Base-by-base conservation (phyloP, 2,329 filamentous ascomycete genomes). In the Aspergillus chevalieri region DNA sequence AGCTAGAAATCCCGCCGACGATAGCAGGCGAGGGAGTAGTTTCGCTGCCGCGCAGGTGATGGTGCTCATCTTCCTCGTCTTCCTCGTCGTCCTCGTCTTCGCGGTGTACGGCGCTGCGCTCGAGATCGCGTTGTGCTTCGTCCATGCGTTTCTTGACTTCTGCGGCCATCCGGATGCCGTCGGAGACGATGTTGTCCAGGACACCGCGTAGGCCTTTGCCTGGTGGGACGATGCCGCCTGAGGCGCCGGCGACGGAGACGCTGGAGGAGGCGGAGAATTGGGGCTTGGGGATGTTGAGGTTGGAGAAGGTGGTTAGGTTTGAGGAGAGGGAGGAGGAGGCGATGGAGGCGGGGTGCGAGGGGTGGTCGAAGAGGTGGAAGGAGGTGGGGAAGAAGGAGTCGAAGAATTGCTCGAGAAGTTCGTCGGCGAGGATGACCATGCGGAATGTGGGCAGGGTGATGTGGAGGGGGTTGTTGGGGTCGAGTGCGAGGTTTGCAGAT, bases 371-470 rank as follows among this genome's bases (percentile, higher is more conserved):
- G 43, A 96, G 84, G 62, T 88, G 89, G 80, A 98, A 94, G 1
- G 90, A 95, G 46, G 87, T 84, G 0, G 92, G 89, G 72, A 97
- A 96, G 38, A 90, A 94, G 0, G 89, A 88, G 72, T 98, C 93
- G 66, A 98, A 98, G 72, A 98, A 98, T 59, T 94, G 88, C 63
- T 98, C 92, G 5, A 98, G 81, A 1, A 94, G 80, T 68, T 98
- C 93, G 64, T 98, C 93, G 41, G 93, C 93, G 6, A 98, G 82
- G 8, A 98, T 88, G 3, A 98, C 90, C 93, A 98, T 98, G 57
- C 93, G 86, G 79, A 98, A 98, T 0, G 93, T 98, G 1, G 93
- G 93, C 1, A 98, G 79, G 1, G 93, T 97, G 63, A 98, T 96
- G 66, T 96, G 87, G 0, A 98, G 79, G 6, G 93, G 93, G 55